These are phyloP conservation scores for Escallonia rubra DNA, from an alignment of 129 eudicot species.

Conservation along the genomic window DNA sequence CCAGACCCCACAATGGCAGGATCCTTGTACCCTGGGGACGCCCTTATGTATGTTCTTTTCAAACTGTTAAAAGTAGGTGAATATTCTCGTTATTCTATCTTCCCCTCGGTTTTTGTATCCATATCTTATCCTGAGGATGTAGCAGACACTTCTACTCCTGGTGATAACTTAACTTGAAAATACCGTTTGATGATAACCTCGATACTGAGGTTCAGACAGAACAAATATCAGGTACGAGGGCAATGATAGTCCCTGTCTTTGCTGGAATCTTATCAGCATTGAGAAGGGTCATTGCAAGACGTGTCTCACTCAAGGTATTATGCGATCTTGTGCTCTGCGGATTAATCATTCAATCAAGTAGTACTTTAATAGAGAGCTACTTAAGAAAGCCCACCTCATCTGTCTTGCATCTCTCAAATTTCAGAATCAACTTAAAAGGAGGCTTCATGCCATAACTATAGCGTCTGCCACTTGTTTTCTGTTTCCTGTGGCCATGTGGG, in stretches of 20 bases:
- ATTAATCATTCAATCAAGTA: background rate
- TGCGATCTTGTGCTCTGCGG: background rate
- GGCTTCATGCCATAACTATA: constrained; percentile 87
- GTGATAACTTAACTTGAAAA: constrained; percentile 48
- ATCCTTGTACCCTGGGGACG: too few relatives aligned
- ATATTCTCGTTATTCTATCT: background rate
- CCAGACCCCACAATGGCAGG: too few relatives aligned
- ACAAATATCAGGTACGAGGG: constrained; percentile 46
- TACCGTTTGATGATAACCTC: constrained; percentile 55
- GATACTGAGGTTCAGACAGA: constrained; percentile 44
- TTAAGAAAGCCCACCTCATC: background rate
- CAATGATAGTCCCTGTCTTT: constrained; percentile 71
- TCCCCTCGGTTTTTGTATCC: background rate
- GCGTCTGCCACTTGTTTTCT: constrained; percentile 94
- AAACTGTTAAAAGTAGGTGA: background rate
- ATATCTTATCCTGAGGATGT: background rate
- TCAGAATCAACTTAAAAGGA: constrained; percentile 89
- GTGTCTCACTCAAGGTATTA: constrained; percentile 85
- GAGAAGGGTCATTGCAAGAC: constrained; percentile 83
- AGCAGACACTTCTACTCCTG: background rate
- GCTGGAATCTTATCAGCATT: constrained; percentile 96
- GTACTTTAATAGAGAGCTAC: background rate
- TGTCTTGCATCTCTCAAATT: constrained; percentile 3
- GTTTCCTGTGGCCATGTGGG: constrained; percentile 99
- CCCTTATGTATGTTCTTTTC: too few relatives aligned